Base-by-base conservation (phyloP, 2,329 filamentous ascomycete genomes). In the Huntiella abstrusa region DNA sequence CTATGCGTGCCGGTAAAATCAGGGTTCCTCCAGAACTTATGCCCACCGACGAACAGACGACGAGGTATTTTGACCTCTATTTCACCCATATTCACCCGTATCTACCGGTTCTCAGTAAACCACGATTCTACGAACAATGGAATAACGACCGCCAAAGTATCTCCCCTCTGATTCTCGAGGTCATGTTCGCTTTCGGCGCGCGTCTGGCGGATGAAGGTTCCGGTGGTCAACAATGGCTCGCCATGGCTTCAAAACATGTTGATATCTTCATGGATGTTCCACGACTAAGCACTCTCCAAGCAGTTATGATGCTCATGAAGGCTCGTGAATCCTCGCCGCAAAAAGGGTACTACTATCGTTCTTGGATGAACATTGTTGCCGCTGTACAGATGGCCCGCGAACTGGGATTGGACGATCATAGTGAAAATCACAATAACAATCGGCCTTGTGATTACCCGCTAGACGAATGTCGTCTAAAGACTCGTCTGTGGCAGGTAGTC, bases 291-390 rank as follows among this genome's bases (percentile, higher is more conserved):
- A 96, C 91, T 0, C 77, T 96, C 7, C 88, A 96, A 62, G 88
- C 86, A 3, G 67, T 94, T 51, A 64, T 95, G 39, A 78, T 96
- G 39, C 70, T 95, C 13, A 65, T 95, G 38, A 96, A 96, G 60
- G 91, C 88, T 1, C 75, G 86, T 52, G 88, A 96, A 60, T 82
- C 83, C n/a, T 77, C 82, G 6, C 87, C 88, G 0, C 93, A 93
- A 58, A 77, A 84, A 50, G 91, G 91, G 1, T 96, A 96, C 58
- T 96, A 91, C 60, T 96, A 91, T 62, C 79, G 88, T 34, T 96
- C 91, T 0, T 96, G 91, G 88, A 93, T 95, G 76, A 84, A 83
- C 4, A 77, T 93, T 15, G 88, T 94, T 45, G 84, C 87, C 51
- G 85, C 88, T 52, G 80, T 93, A 5, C 80, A 86, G 41, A 94